Percentiles rank a stretch among this genome's conserved stretches.
Conservation (phyloP, 1,139 yeast species). For the Hanseniaspora sp. region DNA sequence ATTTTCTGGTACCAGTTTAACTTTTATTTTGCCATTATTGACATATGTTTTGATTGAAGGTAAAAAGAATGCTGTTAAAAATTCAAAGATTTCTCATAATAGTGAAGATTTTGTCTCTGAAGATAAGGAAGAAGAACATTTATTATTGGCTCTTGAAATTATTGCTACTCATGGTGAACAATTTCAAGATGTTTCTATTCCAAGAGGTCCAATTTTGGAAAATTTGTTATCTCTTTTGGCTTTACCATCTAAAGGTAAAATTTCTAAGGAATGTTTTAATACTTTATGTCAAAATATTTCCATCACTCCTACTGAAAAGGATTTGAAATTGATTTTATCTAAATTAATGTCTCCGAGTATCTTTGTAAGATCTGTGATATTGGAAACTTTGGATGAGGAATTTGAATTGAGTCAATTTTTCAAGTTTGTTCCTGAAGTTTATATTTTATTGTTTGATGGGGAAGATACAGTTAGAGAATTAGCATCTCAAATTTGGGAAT, state of each 20-base stretch:
- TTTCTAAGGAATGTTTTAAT: constrained; percentile 71
- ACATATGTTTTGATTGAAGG: constrained; percentile 54
- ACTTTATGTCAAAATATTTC: constrained; percentile 68
- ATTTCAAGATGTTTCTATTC: constrained; percentile 55
- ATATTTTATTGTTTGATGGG: constrained; percentile 69
- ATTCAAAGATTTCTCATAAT: constrained; percentile 33
- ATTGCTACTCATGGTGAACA: constrained; percentile 65
- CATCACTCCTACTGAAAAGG: constrained; percentile 43
- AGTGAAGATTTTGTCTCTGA: constrained; percentile 53
- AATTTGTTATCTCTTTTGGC: constrained; percentile 58
- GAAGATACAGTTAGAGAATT: constrained; percentile 51
- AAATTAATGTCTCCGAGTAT: constrained; percentile 50
- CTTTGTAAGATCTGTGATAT: constrained; percentile 65
- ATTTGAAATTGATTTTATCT: constrained; percentile 49
- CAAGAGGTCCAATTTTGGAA: constrained; percentile 52
- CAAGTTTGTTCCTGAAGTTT: constrained; percentile 54
- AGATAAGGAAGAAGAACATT: constrained; percentile 80
- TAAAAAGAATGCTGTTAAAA: constrained; percentile 41
- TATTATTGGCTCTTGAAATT: constrained; percentile 66
- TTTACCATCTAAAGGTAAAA: constrained; percentile 65
- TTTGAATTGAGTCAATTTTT: constrained; percentile 56
- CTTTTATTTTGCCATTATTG: constrained; percentile 65
- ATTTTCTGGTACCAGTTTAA: constrained; percentile 55
- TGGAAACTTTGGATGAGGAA: constrained; percentile 80
- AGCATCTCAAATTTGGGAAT: constrained; percentile 79